Evolutionary conservation across 169 alveolate genomes (phyloP), one percentile per base, ranked within the genome.

Genomic region (Eimeria zaria): DNA sequence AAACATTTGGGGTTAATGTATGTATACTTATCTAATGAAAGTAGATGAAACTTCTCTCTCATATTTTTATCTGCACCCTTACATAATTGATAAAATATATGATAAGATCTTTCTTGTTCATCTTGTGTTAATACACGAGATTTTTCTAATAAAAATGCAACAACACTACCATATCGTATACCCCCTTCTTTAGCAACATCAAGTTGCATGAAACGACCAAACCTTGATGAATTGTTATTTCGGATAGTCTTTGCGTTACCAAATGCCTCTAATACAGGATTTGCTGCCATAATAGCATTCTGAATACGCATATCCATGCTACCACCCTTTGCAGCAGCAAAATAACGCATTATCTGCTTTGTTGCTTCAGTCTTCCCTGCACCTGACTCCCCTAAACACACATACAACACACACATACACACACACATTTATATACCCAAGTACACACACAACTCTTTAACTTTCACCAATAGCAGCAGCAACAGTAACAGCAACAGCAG

Each of bases 311-410:
- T 33, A 30, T 95, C 96, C 96, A 81, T 91, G 22, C 97, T 58
- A 1, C 97, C 97, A 16, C 93, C 58, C 89, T 88, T 93, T 58
- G 97, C 96, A 80, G 96, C 97, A 53, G 97, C 97, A 24, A 96
- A 93, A 62, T 89, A 97, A 30, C 95, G 73, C 97, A 84, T 96
- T 64, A 67, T 89, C 89, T 94, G 98, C 96, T 96, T 97, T 73
- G 99, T 99, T 71, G 99, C 99, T 97, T 99, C 99, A 18, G 99
- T 99, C 97, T 99, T 99, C 20, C 99, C 99, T 69, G 99, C 99
- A 73, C 99, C 99, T 14, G 99, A 98, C 96, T 99, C 99, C 4
- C 99, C 99, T 46, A 99, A 98, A 39, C 36, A 64, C 44, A 67
- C 3, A 67, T 27, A 20, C 2, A 27, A 67, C 9, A 67, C 8